Evolutionary conservation across 345 rosid genomes (phyloP).

Genomic region (Lepidium aucheri): DNA sequence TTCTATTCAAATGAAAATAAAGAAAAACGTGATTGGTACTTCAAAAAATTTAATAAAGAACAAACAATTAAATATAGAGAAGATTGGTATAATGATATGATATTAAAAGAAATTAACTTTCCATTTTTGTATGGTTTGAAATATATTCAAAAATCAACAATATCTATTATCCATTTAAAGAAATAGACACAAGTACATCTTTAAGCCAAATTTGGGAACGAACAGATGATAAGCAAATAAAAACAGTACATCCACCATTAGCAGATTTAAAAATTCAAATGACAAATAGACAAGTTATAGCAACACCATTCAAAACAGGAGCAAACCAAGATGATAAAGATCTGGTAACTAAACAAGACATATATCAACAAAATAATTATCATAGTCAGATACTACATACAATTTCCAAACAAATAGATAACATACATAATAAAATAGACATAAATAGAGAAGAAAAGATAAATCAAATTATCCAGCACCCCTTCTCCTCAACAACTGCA

Average conservation of each 20-base stretch:
- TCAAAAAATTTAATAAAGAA: not conserved
- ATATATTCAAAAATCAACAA: not conserved
- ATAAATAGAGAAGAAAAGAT: too few relatives aligned
- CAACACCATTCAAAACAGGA: too few relatives aligned
- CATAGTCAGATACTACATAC: too few relatives aligned
- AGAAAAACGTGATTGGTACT: not conserved
- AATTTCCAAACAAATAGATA: too few relatives aligned
- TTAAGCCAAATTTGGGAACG: not conserved
- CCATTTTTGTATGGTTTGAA: not conserved
- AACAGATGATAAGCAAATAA: not conserved
- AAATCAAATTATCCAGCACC: too few relatives aligned
- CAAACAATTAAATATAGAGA: not conserved
- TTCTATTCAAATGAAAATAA: not conserved
- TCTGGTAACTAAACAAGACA: too few relatives aligned
- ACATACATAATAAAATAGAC: too few relatives aligned
- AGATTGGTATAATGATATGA: not conserved
- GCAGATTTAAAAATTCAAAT: not conserved
- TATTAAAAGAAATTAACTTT: not conserved
- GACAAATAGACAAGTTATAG: not conserved
- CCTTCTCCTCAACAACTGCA: too few relatives aligned
- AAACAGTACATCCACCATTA: not conserved
- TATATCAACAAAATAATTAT: too few relatives aligned
- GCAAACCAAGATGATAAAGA: too few relatives aligned
- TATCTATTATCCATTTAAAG: not conserved
- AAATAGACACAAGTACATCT: not conserved